These are phyloP conservation scores for Oryza australiensis DNA, from an alignment of 176 grass and related monocot genomes.

Conservation along the genomic window DNA sequence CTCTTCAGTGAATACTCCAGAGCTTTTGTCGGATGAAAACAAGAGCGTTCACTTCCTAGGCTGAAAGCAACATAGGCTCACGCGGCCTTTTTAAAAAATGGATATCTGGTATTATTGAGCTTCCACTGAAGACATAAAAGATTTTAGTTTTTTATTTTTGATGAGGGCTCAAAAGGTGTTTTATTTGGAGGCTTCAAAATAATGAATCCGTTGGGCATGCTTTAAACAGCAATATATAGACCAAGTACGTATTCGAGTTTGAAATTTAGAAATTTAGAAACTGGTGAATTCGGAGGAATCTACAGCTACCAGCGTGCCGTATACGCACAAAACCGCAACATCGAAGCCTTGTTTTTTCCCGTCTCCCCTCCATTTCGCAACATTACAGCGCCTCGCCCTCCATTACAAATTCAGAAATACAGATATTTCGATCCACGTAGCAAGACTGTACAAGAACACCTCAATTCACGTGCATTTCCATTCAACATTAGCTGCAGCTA, in stretches of 20 bases:
- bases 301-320: constrained; percentile 4
- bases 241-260: not conserved
- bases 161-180: too few species aligned
- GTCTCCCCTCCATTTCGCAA: not conserved
- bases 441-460: not conserved
- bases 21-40: too few species aligned
- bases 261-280: constrained; percentile 40
- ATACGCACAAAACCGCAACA: not conserved
- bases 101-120: too few species aligned
- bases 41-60: too few species aligned
- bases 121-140: too few species aligned
- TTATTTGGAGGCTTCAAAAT: too few species aligned
- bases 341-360: not conserved
- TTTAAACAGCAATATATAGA: not conserved
- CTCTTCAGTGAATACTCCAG: too few species aligned
- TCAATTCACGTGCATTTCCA: not conserved
- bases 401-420: not conserved
- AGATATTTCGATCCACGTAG: not conserved
- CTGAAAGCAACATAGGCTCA: too few species aligned
- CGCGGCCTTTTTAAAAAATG: too few species aligned
- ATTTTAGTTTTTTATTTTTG: too few species aligned
- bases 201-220: too few species aligned
- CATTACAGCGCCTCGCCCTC: too few species aligned
- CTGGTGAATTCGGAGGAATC: constrained; percentile 25
- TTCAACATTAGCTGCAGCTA: not conserved